phyloP scores from a whole-genome alignment of 371 early-diverging fungal genomes.

The Batkoa obscura region DNA sequence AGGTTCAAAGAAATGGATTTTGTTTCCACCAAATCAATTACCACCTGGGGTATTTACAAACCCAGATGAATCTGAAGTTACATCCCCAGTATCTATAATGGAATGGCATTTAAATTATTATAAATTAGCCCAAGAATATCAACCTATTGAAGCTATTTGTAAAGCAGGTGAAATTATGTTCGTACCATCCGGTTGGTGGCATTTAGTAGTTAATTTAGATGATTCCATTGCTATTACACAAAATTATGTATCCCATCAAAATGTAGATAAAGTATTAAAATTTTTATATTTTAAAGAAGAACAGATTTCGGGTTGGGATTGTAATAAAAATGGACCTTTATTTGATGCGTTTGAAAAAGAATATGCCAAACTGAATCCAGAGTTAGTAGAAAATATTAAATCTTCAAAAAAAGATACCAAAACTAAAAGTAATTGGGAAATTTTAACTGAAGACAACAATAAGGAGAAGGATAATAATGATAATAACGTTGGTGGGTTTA shows the following conservation, averaged over 20 bases:
- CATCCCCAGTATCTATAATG: constrained; percentile 38
- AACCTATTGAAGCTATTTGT: constrained; percentile 33
- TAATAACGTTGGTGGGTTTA: no score
- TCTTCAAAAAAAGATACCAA: no score
- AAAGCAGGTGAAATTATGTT: constrained; percentile 40
- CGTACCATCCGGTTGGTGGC: constrained; percentile 59
- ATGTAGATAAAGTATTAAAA: constrained; percentile 27
- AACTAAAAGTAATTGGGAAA: no score
- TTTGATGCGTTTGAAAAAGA: neutral
- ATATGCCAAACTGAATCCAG: neutral
- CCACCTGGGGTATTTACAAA: constrained; percentile 50
- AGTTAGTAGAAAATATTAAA: no score
- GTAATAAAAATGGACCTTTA: neutral
- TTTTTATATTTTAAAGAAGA: constrained; percentile 29
- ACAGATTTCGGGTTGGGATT: constrained; percentile 27
- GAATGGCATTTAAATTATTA: constrained; percentile 37
- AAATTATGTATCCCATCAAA: constrained; percentile 35
- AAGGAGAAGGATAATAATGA: no score
- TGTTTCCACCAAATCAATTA: constrained; percentile 34
- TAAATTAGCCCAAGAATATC: constrained; percentile 10
- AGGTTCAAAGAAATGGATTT: constrained; percentile 34
- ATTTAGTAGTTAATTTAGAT: constrained; percentile 44
- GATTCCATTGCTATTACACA: constrained; percentile 42
- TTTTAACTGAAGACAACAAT: no score
- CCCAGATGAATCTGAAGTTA: constrained; percentile 41